A percentile compares a stretch with the other conserved stretches of the same genome.
Evolutionary conservation across 2,329 filamentous ascomycete genomes (phyloP).

Genomic region (Botryotinia convoluta): DNA sequence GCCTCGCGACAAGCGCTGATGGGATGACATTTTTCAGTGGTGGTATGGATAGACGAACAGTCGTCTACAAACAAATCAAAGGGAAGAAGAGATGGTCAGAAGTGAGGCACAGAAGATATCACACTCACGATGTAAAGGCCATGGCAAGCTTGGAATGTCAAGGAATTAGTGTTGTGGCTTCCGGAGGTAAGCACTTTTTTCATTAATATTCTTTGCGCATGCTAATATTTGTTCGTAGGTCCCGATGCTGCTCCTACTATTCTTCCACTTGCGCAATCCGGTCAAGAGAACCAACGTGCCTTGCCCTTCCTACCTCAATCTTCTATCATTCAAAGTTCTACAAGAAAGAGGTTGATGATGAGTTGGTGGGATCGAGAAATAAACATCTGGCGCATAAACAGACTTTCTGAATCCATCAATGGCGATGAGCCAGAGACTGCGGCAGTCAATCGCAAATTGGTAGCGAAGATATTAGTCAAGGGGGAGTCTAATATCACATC

Average conservation of each 20-base stretch:
- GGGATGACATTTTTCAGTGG: conserved; percentile 82
- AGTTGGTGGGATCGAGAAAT: conserved; percentile 93
- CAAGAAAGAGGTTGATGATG: conserved; percentile 71
- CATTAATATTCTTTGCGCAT: conserved; percentile 4
- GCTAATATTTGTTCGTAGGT: conserved; percentile 51
- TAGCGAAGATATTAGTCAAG: conserved; percentile 65
- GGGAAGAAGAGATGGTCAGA: conserved; percentile 74
- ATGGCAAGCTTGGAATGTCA: conserved; percentile 87
- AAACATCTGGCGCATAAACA: conserved; percentile 69
- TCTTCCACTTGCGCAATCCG: conserved; percentile 73
- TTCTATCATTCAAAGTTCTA: conserved; percentile 69
- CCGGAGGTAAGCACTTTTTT: conserved; percentile 65
- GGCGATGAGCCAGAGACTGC: conserved; percentile 44
- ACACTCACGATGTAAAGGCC: conserved; percentile 91
- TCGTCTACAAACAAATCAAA: conserved; percentile 70
- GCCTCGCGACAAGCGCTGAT: conserved; percentile 77
- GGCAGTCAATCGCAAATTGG: conserved; percentile 56
- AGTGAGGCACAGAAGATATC: conserved; percentile 80
- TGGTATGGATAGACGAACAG: conserved; percentile 86
- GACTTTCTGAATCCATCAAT: conserved; percentile 22
- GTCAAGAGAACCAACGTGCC: conserved; percentile 75
- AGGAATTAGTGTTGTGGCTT: conserved; percentile 81
- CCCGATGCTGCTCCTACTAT: conserved; percentile 83
- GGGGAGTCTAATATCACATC: conserved; percentile 83
- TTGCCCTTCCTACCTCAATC: conserved; percentile 82